A percentile compares a stretch with the other conserved stretches of the same genome.
Evolutionary conservation across 2,329 filamentous ascomycete species (phyloP).

Genomic region (Aureobasidium melanogenum): DNA sequence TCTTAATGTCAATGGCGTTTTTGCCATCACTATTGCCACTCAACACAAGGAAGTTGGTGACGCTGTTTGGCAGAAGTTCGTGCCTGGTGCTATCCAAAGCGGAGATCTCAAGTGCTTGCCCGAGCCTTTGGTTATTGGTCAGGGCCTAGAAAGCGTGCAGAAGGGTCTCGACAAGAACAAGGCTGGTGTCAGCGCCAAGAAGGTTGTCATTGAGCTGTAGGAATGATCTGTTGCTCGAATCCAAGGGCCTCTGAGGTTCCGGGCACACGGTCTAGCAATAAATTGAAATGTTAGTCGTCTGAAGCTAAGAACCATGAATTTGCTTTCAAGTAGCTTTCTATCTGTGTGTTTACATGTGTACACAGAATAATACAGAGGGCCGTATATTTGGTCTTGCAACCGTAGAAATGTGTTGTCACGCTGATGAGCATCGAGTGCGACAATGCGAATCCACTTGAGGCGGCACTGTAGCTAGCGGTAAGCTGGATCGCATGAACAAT

Average conservation of each 20-base stretch:
- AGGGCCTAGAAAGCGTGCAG: slow-evolving; percentile 30
- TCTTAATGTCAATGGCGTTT: slow-evolving; percentile 22
- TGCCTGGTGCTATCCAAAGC: slow-evolving; percentile 24
- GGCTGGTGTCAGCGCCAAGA: slow-evolving; percentile 32
- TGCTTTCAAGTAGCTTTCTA: not conserved
- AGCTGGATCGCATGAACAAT: no score
- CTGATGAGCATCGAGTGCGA: not conserved
- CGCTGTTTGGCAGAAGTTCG: slow-evolving; percentile 25
- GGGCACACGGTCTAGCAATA: not conserved
- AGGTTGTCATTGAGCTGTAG: slow-evolving; percentile 28
- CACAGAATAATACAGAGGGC: no score
- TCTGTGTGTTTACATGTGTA: not conserved
- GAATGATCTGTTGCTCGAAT: no score
- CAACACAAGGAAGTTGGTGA: slow-evolving; percentile 21
- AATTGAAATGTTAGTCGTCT: not conserved
- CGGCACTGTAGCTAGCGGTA: no score
- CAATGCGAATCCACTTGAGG: no score
- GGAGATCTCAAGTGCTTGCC: slow-evolving; percentile 26
- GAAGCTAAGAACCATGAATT: not conserved
- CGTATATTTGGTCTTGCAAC: no score
- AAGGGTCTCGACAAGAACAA: slow-evolving; percentile 29
- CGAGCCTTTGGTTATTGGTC: slow-evolving; percentile 29
- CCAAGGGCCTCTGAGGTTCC: not conserved
- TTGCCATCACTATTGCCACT: slow-evolving; percentile 16
- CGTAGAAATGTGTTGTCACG: not conserved